Base-by-base conservation (phyloP, 2,329 filamentous ascomycete genomes). In the Periglandula ipomoeae region DNA sequence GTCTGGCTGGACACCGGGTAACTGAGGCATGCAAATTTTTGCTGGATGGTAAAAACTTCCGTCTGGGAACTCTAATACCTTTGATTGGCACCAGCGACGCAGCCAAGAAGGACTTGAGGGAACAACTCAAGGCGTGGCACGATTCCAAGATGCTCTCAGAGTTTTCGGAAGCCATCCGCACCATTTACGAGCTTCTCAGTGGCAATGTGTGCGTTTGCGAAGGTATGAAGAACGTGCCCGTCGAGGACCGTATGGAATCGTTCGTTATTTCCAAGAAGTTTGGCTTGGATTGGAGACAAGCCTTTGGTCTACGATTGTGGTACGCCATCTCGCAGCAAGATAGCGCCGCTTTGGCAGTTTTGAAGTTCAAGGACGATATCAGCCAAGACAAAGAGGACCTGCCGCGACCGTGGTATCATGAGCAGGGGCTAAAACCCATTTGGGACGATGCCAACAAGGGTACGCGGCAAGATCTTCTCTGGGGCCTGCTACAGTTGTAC, bases 301-400 rank as follows among this genome's bases (percentile, higher is more conserved):
- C 90, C 0, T 95, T 98, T 65, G 91, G 88, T 10, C 75, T 98
- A 44, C 82, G 90, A 39, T 73, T 98, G 2, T 97, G 89, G 87
- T 98, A 95, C 64, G 84, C 83, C 40, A 86, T 82, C 37, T 74
- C 79, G 2, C 72, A 78, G 30, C 74, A 82, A 35, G 85, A 89
- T 40, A 76, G 81, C 32, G 74, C 96, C 39, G 79, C 84, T 8
- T 71, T 75, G 41, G 90, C 90, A 3, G 83, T 98, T 4, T 67
- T 74, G 39, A 76, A 78, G 24, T 98, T 89, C 65, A 73, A 81
- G 52, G 72, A 82, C 48, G 89, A 95, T 58, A 72, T 97, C 41
- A 70, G 74, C 24, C 78, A 84, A 52, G 83, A 84, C 40, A 74
- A 75, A 43, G 89, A 95, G 61, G 78, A 85, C 4, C 73, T 75